These are phyloP conservation scores for Lactifluus pinguis DNA, from an alignment of 768 basidiomycete species.

Conservation along the genomic window DNA sequence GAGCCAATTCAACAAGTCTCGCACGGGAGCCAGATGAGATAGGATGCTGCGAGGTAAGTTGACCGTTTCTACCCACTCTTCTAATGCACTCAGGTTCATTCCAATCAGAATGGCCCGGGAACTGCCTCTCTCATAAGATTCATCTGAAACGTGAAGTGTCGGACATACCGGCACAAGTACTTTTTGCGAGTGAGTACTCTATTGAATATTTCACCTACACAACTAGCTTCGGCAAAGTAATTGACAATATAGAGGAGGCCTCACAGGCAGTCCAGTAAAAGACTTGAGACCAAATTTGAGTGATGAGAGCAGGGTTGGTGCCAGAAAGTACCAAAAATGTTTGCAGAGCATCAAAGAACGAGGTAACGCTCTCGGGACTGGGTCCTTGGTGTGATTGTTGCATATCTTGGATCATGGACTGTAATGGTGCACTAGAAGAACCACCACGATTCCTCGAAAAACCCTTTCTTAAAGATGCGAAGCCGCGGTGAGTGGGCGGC, in stretches of 20 bases:
- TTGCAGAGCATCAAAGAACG: constrained; percentile 79
- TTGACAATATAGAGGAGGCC: constrained; percentile 28
- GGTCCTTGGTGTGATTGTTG: constrained; percentile 32
- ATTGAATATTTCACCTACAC: constrained; percentile 73
- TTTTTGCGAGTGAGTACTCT: constrained; percentile 86
- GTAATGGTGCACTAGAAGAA: constrained; percentile 38
- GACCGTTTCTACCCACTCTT: constrained; percentile 86
- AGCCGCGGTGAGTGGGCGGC: constrained; percentile 26
- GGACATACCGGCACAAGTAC: constrained; percentile 72
- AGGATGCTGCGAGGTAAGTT: constrained; percentile 71
- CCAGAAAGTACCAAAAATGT: constrained; percentile 77
- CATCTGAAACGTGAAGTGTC: background rate
- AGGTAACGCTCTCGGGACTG: constrained; percentile 48
- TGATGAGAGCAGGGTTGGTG: constrained; percentile 79
- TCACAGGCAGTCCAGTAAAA: constrained; percentile 96
- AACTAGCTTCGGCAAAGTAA: constrained; percentile 15
- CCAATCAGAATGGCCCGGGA: constrained; percentile 85
- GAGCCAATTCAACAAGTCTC: constrained; percentile 78
- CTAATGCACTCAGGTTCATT: constrained; percentile 75
- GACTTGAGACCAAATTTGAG: constrained; percentile 95
- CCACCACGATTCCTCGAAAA: constrained; percentile 44
- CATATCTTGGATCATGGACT: constrained; percentile 41
- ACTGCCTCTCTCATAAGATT: constrained; percentile 27
- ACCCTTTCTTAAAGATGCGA: constrained; percentile 62
- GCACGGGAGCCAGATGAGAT: constrained; percentile 74